phyloP scores from a whole-genome alignment of 495 filamentous ascomycete genomes.

The Trypethelium eluteriae region DNA sequence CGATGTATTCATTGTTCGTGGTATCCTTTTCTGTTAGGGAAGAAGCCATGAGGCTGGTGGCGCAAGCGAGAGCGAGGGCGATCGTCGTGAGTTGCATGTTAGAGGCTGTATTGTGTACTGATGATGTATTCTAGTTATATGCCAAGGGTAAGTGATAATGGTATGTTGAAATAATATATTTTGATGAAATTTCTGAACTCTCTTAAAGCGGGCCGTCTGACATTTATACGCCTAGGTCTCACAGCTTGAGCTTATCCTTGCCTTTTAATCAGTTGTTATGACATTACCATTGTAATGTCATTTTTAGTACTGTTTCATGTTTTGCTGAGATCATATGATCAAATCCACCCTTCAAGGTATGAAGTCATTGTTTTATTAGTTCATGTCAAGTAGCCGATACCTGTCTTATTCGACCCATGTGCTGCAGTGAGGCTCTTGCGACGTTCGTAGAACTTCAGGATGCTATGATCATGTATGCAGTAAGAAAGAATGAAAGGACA shows the following conservation, averaged over 20 bases:
- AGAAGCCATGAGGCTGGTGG: constrained; percentile 3
- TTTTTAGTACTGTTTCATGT: neutral
- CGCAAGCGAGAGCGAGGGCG: neutral
- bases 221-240: too few relatives aligned
- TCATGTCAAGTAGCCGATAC: neutral
- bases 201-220: neutral
- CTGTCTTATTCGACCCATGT: constrained; percentile 2
- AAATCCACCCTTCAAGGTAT: neutral
- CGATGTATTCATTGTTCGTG: neutral
- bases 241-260: too few relatives aligned
- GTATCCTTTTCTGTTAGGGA: neutral
- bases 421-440: neutral
- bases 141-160: neutral
- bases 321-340: neutral
- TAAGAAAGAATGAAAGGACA: constrained; percentile 1
- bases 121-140: neutral
- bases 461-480: neutral
- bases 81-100: constrained; percentile 2
- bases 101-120: neutral
- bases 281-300: neutral
- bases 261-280: neutral
- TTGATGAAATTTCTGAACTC: constrained; percentile 1
- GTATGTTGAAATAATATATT: neutral
- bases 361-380: neutral
- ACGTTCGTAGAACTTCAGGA: neutral